phyloP scores from a whole-genome alignment of 176 grass and related monocot species.

The Leersia perrieri region DNA sequence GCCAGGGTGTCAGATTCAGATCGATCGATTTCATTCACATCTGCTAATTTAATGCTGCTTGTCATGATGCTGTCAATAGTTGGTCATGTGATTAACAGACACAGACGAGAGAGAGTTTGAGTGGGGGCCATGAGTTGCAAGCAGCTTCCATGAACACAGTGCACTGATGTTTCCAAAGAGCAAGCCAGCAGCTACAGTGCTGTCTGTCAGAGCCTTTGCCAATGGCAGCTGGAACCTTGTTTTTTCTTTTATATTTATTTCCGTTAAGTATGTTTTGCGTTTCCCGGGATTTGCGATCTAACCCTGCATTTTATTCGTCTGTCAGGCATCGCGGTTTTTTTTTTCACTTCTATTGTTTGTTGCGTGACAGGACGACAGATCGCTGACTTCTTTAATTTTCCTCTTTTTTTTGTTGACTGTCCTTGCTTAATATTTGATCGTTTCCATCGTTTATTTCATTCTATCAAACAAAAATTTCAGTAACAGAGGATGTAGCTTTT shows the following conservation, averaged over 20 bases:
- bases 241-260: neutral
- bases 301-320: neutral
- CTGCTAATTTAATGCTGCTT: neutral
- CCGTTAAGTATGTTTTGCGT: constrained; percentile 3
- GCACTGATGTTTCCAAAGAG: constrained; percentile 35
- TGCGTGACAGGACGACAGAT: neutral
- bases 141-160: constrained; percentile 45
- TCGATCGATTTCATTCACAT: neutral
- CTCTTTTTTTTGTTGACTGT: neutral
- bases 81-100: neutral
- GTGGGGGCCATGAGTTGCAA: constrained; percentile 37
- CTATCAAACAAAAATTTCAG: too few species aligned
- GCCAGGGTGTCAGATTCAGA: constrained; percentile 30
- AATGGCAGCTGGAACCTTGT: neutral
- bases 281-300: constrained; percentile 7
- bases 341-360: neutral
- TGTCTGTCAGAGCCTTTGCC: constrained; percentile 17
- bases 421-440: neutral
- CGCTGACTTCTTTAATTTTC: neutral
- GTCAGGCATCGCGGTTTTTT: neutral
- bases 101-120: neutral
- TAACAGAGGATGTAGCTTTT: neutral
- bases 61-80: neutral
- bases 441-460: neutral
- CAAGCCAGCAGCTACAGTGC: constrained; percentile 6